Evolutionary conservation across 2,329 filamentous ascomycete species (phyloP), one percentile per base, ranked within the genome.

Genomic region (Phoma herbarum): DNA sequence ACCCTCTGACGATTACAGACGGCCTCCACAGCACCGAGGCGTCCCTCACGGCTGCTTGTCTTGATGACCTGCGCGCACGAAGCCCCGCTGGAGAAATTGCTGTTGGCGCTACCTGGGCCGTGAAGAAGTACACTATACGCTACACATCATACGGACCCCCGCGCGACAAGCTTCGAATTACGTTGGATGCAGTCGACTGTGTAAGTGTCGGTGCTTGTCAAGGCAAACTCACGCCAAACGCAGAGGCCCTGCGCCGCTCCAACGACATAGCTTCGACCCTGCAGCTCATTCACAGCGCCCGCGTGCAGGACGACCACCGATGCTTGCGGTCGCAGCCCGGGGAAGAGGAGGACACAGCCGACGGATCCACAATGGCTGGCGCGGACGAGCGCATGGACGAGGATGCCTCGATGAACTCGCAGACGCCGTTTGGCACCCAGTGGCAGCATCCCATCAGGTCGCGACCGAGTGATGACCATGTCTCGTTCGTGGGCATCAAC

Each of bases 1-100:
- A 52, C 2, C 69, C 69, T 4, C 63, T 72, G 28, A 62, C 61
- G 14, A 45, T 76, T 7, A 72, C 73, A 22, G 75, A 77, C 69
- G 66, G 72, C 53, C 37, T 58, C 8, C 61, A 60, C 11, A 61
- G 59, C 25, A 51, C 74, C 35, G 53, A 60, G 33, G 64, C 70
- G 14, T 48, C 57, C 10, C 50, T 73, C 49, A 57, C 68, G 0
- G 23, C 46, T 26, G 26, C 51, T 10, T 68, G 65, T 48, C 35
- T 50, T 10, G 20, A 37, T 23, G 23, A 59, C 46, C 61, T 73
- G 20, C 25, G 35, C 11, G 35, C 43, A 14, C 59, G 25, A 16
- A 50, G 51, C 59, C 54, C 52, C 43, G 23, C 16, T 31, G 10
- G 25, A 33, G 2, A 22, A 18, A 25, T 26, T 3, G 35, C 45